Evolutionary conservation across 306 rosid species (phyloP), one percentile per base, ranked within the genome.

Genomic region (Purshia tridentata): DNA sequence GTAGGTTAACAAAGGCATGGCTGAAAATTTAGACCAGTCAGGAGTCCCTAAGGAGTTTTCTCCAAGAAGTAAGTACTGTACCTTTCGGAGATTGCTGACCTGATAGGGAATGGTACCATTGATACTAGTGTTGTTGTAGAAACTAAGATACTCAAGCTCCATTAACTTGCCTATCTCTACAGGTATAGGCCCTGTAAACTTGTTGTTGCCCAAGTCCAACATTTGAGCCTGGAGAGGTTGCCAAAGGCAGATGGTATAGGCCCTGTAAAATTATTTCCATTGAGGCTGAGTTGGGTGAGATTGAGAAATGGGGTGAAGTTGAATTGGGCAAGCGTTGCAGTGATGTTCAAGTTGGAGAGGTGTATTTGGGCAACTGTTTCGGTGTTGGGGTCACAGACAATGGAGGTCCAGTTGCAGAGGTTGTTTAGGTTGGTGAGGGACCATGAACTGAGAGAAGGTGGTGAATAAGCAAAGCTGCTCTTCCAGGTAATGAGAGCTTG

Each of bases 401-500:
- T 65, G 42, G 82, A 76, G 7, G 77, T 65, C 95, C 95, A 89
- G 13, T 44, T 82, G 84, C 97, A 91, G 48, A 89, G 80, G 67
- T 67, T 76, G 82, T 49, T 54, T 70, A 80, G 29, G 64, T 82
- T 87, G 73, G 72, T 35, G 67, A 73, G 74, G 3, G 95, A 91
- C 95, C 95, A 86, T 61, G 90, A 87, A 22, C 44, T 60, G 45
- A 80, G 53, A 56, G 78, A 44, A 37, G 76, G 8, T 6, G 81
- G 75, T 47, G 88, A n/a, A n/a, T n/a, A n/a, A n/a, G n/a, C n/a
- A 88, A 80, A 19, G 0, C 0, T 86, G 72, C 80, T 78, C 67
- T 4, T 2, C 10, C 55, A 88, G 6, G 0, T 40, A 15, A 62
- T 0, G 3, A 62, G 13, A 39, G 67, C 48, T 16, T 39, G 4